These are phyloP conservation scores for Vaccinium myrtillus DNA, from an alignment of 148 eudicot genomes.

Conservation along the genomic window DNA sequence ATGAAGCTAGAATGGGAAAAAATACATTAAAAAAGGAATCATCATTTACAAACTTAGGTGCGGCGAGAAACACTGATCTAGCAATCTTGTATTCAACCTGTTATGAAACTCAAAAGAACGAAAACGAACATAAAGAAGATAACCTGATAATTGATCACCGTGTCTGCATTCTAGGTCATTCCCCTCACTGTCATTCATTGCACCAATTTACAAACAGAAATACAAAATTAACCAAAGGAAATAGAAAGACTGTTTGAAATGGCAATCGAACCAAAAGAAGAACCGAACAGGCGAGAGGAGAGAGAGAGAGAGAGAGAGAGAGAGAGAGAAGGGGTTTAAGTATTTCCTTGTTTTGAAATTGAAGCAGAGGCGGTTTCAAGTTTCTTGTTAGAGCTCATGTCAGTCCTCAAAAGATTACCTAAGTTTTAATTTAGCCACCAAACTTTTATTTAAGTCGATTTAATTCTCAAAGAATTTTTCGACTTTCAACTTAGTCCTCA, in stretches of 20 bases:
- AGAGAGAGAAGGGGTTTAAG: not conserved
- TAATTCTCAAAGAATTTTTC: too few relatives aligned
- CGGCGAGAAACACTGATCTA: not conserved
- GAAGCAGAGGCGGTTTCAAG: constrained; percentile 23
- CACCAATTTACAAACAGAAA: not conserved
- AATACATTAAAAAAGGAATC: not conserved
- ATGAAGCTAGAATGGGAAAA: too few relatives aligned
- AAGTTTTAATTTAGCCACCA: too few relatives aligned
- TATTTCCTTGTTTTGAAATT: not conserved
- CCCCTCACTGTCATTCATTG: constrained; percentile 16
- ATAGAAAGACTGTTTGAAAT: not conserved
- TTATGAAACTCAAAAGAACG: too few relatives aligned
- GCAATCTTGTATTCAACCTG: not conserved
- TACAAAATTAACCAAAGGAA: not conserved
- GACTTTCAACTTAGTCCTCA: too few relatives aligned
- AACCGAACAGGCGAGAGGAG: not conserved
- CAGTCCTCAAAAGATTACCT: too few relatives aligned
- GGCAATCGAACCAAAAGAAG: not conserved
- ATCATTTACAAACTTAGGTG: not conserved
- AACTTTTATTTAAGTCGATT: too few relatives aligned
- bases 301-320: constrained; percentile 10
- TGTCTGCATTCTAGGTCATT: constrained; percentile 5
- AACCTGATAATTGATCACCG: constrained; percentile 13
- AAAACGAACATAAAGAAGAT: not conserved
- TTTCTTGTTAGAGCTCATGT: not conserved